Conservation (phyloP, 257 asterid species). For the Nicotiana paniculata region DNA sequence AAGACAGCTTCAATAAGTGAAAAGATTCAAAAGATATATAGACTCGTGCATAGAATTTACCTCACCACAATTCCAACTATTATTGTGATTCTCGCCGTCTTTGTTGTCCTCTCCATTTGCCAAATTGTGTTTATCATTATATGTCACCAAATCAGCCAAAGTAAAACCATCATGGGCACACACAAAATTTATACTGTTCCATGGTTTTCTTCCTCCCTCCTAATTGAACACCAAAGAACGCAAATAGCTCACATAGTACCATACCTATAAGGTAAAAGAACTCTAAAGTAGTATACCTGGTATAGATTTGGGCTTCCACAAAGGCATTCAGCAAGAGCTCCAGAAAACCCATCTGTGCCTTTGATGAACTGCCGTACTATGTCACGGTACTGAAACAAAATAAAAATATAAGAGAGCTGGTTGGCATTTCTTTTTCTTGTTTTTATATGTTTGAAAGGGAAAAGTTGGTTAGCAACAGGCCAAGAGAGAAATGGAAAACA, state of each 20-base stretch:
- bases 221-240: constrained; percentile 31
- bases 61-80: constrained; percentile 99
- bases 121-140: constrained; percentile 76
- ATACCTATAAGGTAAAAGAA: not conserved
- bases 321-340: constrained; percentile 91
- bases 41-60: constrained; percentile 21
- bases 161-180: constrained; percentile 98
- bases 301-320: constrained; percentile 96
- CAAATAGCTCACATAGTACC: not conserved
- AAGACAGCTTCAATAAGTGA: not conserved
- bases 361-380: constrained; percentile 85
- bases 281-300: constrained; percentile 48
- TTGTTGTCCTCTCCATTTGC: constrained; percentile 95
- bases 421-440: not conserved
- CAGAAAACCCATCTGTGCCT: constrained; percentile 96
- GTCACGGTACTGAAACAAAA: constrained; percentile 76
- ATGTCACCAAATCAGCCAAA: constrained; percentile 92
- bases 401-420: not conserved
- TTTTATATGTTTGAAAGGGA: not conserved
- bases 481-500: not conserved
- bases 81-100: constrained; percentile 94
- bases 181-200: constrained; percentile 91
- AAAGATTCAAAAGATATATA: not conserved
- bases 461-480: not conserved
- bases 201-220: constrained; percentile 97